Evolutionary conservation across 2,329 filamentous ascomycete genomes (phyloP), one percentile per base, ranked within the genome.

Genomic region (Claviceps quebecensis): DNA sequence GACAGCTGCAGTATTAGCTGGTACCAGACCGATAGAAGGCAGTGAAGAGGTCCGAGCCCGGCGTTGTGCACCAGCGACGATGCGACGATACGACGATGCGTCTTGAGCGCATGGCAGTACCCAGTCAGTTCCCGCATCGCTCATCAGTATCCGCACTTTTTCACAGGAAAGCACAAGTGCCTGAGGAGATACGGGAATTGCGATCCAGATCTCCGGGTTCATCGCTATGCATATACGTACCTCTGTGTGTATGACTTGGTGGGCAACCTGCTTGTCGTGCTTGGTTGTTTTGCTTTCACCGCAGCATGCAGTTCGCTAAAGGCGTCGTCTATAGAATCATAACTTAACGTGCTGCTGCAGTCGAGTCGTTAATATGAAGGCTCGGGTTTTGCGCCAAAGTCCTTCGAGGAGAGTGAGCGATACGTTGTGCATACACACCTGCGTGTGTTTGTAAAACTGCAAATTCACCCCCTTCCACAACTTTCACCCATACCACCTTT

Each of bases 21-120:
- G 56, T 57, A 55, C 53, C 51, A 41, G 50, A 53, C 53, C 55
- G 54, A 55, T 48, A 52, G 50, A 49, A 16, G 17, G 22, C 19
- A 34, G 17, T 13, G n/a, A 26, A 13, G 13, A 17, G 5, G 7
- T 22, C 13, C 13, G 8, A 5, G 17, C 38, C 38, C 19, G 38
- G 39, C 19, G 17, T 41, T 41, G 17, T 41, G 17, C 39, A 22
- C 22, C 41, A 14, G 41, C 17, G 26, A 11, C 26, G 43, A 45
- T 45, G 44, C 44, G 44, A 34, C 44, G 16, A 45, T 45, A 7
- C 19, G 11, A 23, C 22, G 19, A 17, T 19, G 9, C 6, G 40
- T 22, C 40, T 43, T 22, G 40, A 17, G 13, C 22, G 19, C 41
- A 41, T 41, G 19, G 17, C 39, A 22, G 39, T 19, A 40, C 38